Evolutionary conservation across 441 rosid genomes (phyloP), one percentile per base, ranked within the genome.

Genomic region (Mallotus repandus): DNA sequence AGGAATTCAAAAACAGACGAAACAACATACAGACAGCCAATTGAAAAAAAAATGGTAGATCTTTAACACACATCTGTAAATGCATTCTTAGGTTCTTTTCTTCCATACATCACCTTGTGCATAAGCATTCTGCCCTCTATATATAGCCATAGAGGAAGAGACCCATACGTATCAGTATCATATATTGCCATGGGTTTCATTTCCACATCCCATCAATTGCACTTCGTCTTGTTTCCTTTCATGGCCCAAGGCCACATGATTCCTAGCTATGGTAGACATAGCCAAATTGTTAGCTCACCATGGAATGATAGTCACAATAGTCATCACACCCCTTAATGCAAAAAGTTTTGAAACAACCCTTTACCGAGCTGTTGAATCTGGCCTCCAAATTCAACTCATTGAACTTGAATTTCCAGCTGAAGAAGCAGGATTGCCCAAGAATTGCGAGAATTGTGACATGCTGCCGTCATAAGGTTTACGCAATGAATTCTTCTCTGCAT

Each of bases 261-360:
- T 16, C 86, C 88, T n/a, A n/a, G n/a, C n/a, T 29, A 80, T 82
- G 86, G 46, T 70, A 62, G 88, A 84, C 73, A 76, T 84, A 74
- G 86, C 80, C 35, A 78, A 61, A 69, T 81, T 85, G 13, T 53
- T 83, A 13, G 88, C 86, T 0, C 46, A 14, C 15, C 84, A 74
- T n/a, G 83, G 79, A 21, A 1, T 32, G 29, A 25, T 25, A 25
- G 29, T 25, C 29, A 25, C 29, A 25, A 25, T 25, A 25, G 29
- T 25, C 29, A 25, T 1, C 29, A 25, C 29, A 25, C 29, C 29
- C 29, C 29, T 25, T 25, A 25, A 25, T 25, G 29, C 49, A 68
- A 77, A 14, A 25, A 0, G 29, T 25, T 71, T 83, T 71, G 32
- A 52, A 0, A 41, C 82, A 19, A 41, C 50, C 4, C 41, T 85